Conservation (phyloP, 2,329 filamentous ascomycete species). For the Trichoderma polysporum region DNA sequence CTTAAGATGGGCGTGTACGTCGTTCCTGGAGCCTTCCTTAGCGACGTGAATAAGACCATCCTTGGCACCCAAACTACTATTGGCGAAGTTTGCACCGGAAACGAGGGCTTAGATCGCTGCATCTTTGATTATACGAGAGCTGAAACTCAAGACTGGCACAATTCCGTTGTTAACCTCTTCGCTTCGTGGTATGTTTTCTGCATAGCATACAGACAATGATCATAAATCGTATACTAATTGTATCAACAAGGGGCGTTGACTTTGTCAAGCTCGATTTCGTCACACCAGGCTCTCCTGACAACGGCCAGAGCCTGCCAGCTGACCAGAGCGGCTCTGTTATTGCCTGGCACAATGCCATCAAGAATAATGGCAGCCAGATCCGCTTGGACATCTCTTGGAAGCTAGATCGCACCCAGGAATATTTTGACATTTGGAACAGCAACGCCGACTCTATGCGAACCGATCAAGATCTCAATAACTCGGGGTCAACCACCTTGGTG, state of each 20-base stretch:
- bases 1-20: conserved; percentile 25
- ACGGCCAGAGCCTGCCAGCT: conserved; percentile 24
- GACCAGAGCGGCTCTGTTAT: conserved; percentile 24
- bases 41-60: conserved; percentile 24
- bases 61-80: conserved; percentile 22
- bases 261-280: conserved; percentile 26
- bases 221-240: background rate
- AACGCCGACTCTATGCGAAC: conserved; percentile 25
- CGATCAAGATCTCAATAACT: conserved; percentile 27
- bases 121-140: conserved; percentile 23
- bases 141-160: conserved; percentile 24
- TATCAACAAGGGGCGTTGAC: conserved; percentile 22
- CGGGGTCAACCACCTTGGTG: conserved; percentile 17
- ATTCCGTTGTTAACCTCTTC: conserved; percentile 24
- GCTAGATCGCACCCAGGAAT: conserved; percentile 23
- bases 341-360: conserved; percentile 25
- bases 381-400: conserved; percentile 27
- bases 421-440: conserved; percentile 25
- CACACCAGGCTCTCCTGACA: conserved; percentile 26
- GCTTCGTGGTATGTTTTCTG: conserved; percentile 21
- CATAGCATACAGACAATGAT: background rate
- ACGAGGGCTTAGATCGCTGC: conserved; percentile 24
- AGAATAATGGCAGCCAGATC: conserved; percentile 22
- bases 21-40: conserved; percentile 24
- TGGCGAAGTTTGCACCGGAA: conserved; percentile 23